These are phyloP conservation scores for Diaporthe ilicicola DNA, from an alignment of 2,329 filamentous ascomycete species.

Conservation along the genomic window DNA sequence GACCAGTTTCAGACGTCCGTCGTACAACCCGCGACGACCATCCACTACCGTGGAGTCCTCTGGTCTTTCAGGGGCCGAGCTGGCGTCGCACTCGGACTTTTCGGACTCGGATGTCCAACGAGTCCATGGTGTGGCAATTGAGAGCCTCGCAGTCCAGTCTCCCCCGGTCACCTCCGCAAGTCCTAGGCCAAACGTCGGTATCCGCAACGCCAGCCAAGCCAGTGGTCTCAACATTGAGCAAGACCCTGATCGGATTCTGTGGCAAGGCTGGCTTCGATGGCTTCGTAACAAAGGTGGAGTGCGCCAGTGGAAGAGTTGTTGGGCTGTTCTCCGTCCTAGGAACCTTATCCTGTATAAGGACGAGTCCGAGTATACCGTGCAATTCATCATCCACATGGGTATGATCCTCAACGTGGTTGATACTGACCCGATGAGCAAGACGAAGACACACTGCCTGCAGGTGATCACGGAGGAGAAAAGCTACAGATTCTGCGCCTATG, in stretches of 20 bases:
- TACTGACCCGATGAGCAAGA: constrained; percentile 85
- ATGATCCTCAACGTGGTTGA: constrained; percentile 91
- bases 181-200: constrained; percentile 46
- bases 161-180: constrained; percentile 41
- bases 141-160: constrained; percentile 55
- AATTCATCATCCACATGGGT: constrained; percentile 81
- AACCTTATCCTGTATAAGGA: constrained; percentile 93
- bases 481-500: constrained; percentile 77
- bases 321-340: constrained; percentile 88
- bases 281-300: constrained; percentile 85
- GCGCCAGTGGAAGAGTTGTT: constrained; percentile 92
- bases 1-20: constrained; percentile 58
- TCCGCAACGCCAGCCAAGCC: constrained; percentile 69
- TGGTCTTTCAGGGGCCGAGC: constrained; percentile 68
- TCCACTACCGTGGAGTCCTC: constrained; percentile 65
- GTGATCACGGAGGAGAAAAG: constrained; percentile 93
- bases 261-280: constrained; percentile 89
- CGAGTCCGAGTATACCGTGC: constrained; percentile 86
- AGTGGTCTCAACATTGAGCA: constrained; percentile 65
- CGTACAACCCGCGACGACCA: constrained; percentile 50
- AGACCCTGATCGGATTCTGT: constrained; percentile 89
- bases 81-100: constrained; percentile 86
- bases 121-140: constrained; percentile 59
- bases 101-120: constrained; percentile 72
- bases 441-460: constrained; percentile 87